phyloP scores from a whole-genome alignment of 345 rosid genomes.

The Tarenaya hassleriana region DNA sequence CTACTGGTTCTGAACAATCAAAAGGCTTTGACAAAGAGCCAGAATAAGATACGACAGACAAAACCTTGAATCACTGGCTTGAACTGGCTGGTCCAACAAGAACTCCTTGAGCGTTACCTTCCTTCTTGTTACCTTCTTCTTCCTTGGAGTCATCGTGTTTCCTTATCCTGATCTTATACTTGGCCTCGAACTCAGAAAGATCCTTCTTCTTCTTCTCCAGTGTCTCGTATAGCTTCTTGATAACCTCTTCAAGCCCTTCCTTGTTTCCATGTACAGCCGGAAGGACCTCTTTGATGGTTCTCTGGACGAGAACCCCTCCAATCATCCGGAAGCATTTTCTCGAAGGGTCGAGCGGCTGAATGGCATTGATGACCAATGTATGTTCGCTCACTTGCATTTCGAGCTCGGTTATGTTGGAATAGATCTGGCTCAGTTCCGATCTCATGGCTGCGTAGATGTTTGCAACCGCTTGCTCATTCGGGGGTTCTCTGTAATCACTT shows the following conservation, averaged over 20 bases:
- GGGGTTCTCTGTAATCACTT: constrained; percentile 39
- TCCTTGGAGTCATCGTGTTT: constrained; percentile 35
- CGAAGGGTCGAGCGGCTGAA: constrained; percentile 76
- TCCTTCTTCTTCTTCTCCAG: constrained; percentile 81
- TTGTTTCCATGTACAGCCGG: constrained; percentile 94
- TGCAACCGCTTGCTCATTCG: constrained; percentile 71
- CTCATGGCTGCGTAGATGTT: constrained; percentile 59
- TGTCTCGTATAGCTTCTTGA: constrained; percentile 72
- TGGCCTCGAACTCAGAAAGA: constrained; percentile 65
- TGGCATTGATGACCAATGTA: constrained; percentile 72
- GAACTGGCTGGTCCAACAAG: constrained; percentile 87
- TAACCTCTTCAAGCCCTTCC: constrained; percentile 89
- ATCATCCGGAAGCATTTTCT: constrained; percentile 89
- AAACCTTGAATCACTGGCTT: constrained; percentile 27
- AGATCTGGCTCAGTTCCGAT: constrained; percentile 80
- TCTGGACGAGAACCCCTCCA: constrained; percentile 90
- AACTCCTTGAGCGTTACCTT: constrained; percentile 91
- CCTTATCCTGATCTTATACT: constrained; percentile 79
- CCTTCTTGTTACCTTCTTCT: constrained; percentile 36
- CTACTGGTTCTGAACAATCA: no score
- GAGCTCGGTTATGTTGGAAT: constrained; percentile 84
- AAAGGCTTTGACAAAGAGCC: no score
- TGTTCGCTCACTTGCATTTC: constrained; percentile 97
- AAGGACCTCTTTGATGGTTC: constrained; percentile 85
- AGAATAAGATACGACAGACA: neutral